These are phyloP conservation scores for Curvularia sp. DNA, from an alignment of 2,329 filamentous ascomycete genomes.

Conservation along the genomic window DNA sequence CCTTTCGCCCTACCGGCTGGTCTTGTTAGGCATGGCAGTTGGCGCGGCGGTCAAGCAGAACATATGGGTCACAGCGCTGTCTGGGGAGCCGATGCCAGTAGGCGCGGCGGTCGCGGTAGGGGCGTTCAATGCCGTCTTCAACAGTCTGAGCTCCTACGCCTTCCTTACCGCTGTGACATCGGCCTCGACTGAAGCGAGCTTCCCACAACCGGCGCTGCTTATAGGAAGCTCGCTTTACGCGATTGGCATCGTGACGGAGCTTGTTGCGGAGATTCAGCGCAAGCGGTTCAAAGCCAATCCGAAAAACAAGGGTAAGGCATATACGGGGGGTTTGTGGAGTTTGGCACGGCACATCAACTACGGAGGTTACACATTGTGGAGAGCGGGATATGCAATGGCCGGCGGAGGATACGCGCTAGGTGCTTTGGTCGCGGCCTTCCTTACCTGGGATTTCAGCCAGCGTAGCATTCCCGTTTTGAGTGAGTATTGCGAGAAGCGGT, in stretches of 20 bases:
- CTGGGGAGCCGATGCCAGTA: conserved; percentile 60
- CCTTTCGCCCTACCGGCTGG: conserved; percentile 60
- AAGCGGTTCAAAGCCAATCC: conserved; percentile 60
- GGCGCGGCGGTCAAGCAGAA: conserved; percentile 64
- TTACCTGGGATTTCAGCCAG: conserved; percentile 56
- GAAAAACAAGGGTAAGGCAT: conserved; percentile 61
- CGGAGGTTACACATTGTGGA: conserved; percentile 61
- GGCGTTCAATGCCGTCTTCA: conserved; percentile 63
- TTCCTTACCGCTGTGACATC: conserved; percentile 61
- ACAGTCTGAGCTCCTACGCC: conserved; percentile 63
- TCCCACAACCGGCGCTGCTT: conserved; percentile 54
- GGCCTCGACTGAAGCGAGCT: conserved; percentile 50
- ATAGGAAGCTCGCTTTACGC: conserved; percentile 60
- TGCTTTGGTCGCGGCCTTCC: conserved; percentile 51
- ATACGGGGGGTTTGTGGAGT: conserved; percentile 58
- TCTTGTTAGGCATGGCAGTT: conserved; percentile 62
- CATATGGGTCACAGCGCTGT: conserved; percentile 59
- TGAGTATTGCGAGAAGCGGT: conserved; percentile 56
- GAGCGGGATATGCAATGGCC: conserved; percentile 58
- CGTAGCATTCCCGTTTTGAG: conserved; percentile 58
- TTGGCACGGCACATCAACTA: conserved; percentile 64
- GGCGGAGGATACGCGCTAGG: conserved; percentile 58
- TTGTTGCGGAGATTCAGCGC: conserved; percentile 65
- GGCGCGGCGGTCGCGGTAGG: conserved; percentile 55
- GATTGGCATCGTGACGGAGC: conserved; percentile 62